Evolutionary conservation across 192 early-diverging fungal species (phyloP).

Genomic region (Diversispora eburnea): DNA sequence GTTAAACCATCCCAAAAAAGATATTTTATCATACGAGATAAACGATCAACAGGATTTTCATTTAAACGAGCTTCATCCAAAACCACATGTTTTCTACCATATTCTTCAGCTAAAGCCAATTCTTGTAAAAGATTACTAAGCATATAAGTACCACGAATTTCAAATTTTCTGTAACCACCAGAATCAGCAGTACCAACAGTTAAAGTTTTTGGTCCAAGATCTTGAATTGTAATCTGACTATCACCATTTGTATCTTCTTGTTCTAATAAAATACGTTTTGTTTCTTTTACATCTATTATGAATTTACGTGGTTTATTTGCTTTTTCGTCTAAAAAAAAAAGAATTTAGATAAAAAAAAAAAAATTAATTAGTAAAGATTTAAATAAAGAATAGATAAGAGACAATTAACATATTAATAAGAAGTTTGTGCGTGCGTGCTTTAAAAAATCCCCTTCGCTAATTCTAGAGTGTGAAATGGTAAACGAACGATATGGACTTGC

Average conservation of each 20-base stretch:
- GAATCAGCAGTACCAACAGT: constrained; percentile 81
- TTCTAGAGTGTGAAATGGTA: no score
- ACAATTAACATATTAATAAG: neutral
- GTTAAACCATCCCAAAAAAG: constrained; percentile 98
- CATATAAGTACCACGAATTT: constrained; percentile 93
- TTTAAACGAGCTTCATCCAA: constrained; percentile 85
- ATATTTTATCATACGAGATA: constrained; percentile 85
- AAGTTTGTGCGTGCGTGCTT: neutral
- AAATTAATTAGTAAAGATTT: neutral
- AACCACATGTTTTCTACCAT: constrained; percentile 82
- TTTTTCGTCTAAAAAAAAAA: constrained; percentile 51
- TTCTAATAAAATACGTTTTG: constrained; percentile 70
- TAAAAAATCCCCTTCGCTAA: no score
- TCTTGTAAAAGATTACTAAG: constrained; percentile 95
- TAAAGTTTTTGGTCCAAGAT: constrained; percentile 87
- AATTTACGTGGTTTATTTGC: constrained; percentile 64
- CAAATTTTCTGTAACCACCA: constrained; percentile 81
- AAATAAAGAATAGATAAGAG: neutral
- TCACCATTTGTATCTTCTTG: constrained; percentile 97
- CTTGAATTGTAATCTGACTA: constrained; percentile 91
- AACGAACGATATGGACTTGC: no score
- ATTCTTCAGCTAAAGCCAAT: constrained; percentile 84
- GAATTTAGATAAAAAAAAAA: neutral
- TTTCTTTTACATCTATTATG: constrained; percentile 81
- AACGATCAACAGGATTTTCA: constrained; percentile 90